Percentiles rank a stretch among this genome's conserved stretches.
These are phyloP conservation scores for Sarocladiaceae sp. DNA, from an alignment of 2,329 filamentous ascomycete genomes.

Conservation along the genomic window DNA sequence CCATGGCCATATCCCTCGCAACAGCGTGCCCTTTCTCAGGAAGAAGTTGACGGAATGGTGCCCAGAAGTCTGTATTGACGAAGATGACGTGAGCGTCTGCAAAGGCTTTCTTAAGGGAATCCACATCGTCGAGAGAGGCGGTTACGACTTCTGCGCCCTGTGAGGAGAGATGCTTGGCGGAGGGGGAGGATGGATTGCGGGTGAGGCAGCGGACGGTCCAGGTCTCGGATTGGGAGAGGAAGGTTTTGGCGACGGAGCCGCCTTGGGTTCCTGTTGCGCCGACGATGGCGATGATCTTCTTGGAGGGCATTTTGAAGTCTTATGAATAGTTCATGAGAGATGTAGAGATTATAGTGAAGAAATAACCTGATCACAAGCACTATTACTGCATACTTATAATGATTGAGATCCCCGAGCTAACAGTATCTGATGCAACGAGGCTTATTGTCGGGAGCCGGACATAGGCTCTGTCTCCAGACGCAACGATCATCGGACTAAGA, in stretches of 20 bases:
- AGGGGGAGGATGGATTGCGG: constrained; percentile 33
- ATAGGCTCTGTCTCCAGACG: neutral
- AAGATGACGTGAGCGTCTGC: constrained; percentile 43
- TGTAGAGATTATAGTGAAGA: too few relatives aligned
- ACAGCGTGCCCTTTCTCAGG: constrained; percentile 22
- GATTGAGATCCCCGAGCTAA: too few relatives aligned
- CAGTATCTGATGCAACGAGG: too few relatives aligned
- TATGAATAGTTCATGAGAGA: neutral
- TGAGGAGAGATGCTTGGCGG: constrained; percentile 31
- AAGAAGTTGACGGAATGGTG: constrained; percentile 28
- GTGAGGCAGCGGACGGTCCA: constrained; percentile 43
- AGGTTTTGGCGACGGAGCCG: constrained; percentile 39
- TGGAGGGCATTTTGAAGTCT: constrained; percentile 3
- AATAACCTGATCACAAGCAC: too few relatives aligned
- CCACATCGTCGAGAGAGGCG: constrained; percentile 37
- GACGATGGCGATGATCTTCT: constrained; percentile 35
- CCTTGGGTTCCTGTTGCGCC: constrained; percentile 46
- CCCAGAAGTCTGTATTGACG: constrained; percentile 49
- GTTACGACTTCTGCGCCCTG: constrained; percentile 38
- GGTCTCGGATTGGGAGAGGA: constrained; percentile 27
- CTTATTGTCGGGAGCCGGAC: neutral
- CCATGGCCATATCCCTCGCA: constrained; percentile 33
- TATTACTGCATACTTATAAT: neutral
- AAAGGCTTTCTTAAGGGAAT: constrained; percentile 35
- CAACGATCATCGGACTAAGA: too few relatives aligned